Evolutionary conservation across 768 basidiomycete genomes (phyloP).

Genomic region (Polyporus arcularius): DNA sequence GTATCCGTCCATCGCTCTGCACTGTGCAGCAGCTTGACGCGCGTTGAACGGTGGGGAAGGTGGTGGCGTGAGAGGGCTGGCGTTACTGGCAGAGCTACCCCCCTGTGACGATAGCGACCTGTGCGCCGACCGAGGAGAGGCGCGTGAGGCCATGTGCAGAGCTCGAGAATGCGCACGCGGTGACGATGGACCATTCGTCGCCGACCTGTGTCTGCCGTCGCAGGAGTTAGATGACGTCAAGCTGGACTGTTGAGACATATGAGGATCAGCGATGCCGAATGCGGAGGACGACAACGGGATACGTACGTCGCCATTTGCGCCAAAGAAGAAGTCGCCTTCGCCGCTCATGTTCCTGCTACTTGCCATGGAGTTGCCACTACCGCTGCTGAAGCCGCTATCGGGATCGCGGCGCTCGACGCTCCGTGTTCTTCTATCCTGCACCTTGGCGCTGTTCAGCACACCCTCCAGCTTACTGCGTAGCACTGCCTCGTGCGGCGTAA

Average conservation of each 20-base stretch:
- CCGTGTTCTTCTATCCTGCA: conserved; percentile 20
- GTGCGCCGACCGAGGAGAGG: conserved; percentile 15
- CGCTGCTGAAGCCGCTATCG: conserved; percentile 26
- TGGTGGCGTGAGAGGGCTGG: conserved; percentile 28
- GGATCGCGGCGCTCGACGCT: conserved; percentile 23
- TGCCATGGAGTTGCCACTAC: conserved; percentile 29
- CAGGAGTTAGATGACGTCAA: conserved; percentile 22
- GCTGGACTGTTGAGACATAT: conserved; percentile 15
- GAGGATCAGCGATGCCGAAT: conserved; percentile 17
- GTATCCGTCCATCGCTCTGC: conserved; percentile 59
- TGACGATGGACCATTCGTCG: conserved; percentile 10
- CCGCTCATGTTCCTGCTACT: conserved; percentile 32
- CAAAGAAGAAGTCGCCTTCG: conserved; percentile 31
- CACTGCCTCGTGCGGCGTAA: conserved; percentile 55
- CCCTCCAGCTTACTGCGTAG: conserved; percentile 54
- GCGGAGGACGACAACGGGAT: not conserved
- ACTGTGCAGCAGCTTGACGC: conserved; percentile 58
- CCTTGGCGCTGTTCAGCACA: conserved; percentile 41
- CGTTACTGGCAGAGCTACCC: conserved; percentile 9
- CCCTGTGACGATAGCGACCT: conserved; percentile 16
- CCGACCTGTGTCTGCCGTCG: conserved; percentile 13
- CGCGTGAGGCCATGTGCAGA: conserved; percentile 7
- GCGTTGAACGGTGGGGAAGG: conserved; percentile 60
- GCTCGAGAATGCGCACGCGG: conserved; percentile 1
- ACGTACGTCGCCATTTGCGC: conserved; percentile 24